These are phyloP conservation scores for Phytophthora agathidicida DNA, from an alignment of 352 stramenopile genomes.

Conservation along the genomic window DNA sequence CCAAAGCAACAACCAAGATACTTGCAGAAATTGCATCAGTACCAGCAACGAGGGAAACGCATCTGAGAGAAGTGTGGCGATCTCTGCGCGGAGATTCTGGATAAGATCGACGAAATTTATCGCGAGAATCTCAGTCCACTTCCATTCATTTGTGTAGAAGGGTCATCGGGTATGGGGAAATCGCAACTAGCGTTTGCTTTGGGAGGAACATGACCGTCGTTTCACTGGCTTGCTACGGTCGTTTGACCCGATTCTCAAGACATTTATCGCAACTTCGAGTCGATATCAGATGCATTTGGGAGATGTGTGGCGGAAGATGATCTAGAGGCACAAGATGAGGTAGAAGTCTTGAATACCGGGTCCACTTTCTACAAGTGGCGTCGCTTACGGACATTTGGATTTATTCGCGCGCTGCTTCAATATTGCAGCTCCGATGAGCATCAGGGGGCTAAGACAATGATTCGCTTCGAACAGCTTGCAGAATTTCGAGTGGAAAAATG, in stretches of 20 bases:
- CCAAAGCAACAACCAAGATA: not conserved
- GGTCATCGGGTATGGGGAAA: constrained; percentile 11
- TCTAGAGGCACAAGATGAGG: not conserved
- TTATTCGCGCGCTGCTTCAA: constrained; percentile 2
- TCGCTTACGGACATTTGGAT: constrained; percentile 1
- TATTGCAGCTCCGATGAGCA: not conserved
- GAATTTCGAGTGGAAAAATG: not conserved
- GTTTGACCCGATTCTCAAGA: not conserved
- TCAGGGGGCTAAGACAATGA: not conserved
- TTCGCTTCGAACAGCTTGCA: not conserved
- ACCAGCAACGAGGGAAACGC: not conserved
- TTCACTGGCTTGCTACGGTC: not conserved
- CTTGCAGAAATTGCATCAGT: not conserved
- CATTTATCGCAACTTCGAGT: not conserved
- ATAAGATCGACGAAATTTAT: constrained; percentile 4
- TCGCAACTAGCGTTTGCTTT: constrained; percentile 13
- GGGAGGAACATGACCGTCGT: not conserved
- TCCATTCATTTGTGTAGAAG: constrained; percentile 15
- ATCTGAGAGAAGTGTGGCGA: not conserved
- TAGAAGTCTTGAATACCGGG: not conserved
- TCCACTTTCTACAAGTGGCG: not conserved
- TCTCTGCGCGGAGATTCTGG: not conserved
- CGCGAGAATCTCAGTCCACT: not conserved
- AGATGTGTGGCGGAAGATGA: not conserved
- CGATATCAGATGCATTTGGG: not conserved